Evolutionary conservation across 441 rosid genomes (phyloP).

Genomic region (Mallotus repandus): DNA sequence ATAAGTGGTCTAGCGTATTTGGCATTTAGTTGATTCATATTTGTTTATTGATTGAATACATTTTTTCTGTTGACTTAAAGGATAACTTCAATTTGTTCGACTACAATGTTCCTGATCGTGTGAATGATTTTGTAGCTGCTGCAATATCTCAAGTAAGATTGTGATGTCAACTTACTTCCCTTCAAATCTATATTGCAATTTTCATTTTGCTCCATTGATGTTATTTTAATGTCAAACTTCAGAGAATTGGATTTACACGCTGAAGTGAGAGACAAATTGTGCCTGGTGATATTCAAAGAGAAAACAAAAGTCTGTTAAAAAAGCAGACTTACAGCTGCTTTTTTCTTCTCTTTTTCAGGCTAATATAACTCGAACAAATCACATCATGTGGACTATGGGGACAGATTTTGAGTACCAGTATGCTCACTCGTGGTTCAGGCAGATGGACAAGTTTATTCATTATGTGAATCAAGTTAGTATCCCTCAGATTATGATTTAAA

Average conservation of each 20-base stretch:
- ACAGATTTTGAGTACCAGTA: conserved; percentile 74
- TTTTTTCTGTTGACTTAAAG: conserved; percentile 40
- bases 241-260: too few relatives aligned
- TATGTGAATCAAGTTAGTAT: conserved; percentile 62
- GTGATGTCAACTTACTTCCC: background rate
- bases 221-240: background rate
- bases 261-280: too few relatives aligned
- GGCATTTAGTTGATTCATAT: conserved; percentile 20
- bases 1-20: conserved; percentile 15
- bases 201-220: background rate
- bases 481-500: background rate
- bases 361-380: conserved; percentile 68
- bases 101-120: conserved; percentile 84
- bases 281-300: too few relatives aligned
- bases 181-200: background rate
- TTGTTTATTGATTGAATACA: conserved; percentile 12
- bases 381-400: conserved; percentile 86
- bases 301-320: too few relatives aligned
- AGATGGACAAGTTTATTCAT: conserved; percentile 79
- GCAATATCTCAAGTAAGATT: conserved; percentile 73
- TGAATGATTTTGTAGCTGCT: conserved; percentile 77
- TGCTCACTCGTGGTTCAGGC: conserved; percentile 61
- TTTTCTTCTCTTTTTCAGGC: conserved; percentile 44
- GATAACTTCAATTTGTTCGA: conserved; percentile 73
- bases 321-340: background rate